Evolutionary conservation across 441 rosid species (phyloP).

Genomic region (Mallotus japonicus): DNA sequence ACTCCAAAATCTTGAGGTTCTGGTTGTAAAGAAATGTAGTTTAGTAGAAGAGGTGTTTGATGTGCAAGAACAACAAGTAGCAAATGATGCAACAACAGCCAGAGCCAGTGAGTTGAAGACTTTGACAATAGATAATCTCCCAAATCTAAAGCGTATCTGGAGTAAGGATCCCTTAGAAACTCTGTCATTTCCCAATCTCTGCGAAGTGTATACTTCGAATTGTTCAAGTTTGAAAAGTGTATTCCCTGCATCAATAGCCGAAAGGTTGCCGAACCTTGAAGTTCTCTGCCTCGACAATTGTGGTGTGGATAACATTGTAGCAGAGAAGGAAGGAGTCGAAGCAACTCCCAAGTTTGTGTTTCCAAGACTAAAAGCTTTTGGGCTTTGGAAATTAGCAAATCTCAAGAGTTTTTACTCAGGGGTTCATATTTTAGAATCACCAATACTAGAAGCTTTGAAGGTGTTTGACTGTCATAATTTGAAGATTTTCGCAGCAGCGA

Average conservation of each 20-base stretch:
- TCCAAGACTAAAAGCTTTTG: background rate
- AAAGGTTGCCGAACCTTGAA: constrained; percentile 7
- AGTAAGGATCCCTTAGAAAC: constrained; percentile 12
- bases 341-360: constrained; percentile 19
- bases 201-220: background rate
- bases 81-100: too few relatives aligned
- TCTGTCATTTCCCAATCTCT: constrained; percentile 22
- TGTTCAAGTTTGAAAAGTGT: constrained; percentile 21
- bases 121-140: background rate
- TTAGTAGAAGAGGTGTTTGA: constrained; percentile 23
- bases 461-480: background rate
- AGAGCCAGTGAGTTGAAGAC: background rate
- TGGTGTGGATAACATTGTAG: constrained; percentile 25
- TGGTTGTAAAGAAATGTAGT: constrained; percentile 10
- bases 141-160: constrained; percentile 30
- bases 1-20: background rate
- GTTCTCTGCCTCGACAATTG: constrained; percentile 8
- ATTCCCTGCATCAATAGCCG: constrained; percentile 25
- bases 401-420: constrained; percentile 17
- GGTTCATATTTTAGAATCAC: constrained; percentile 13
- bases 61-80: background rate
- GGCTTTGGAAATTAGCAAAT: background rate
- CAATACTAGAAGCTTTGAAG: background rate
- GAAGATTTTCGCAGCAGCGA: background rate
- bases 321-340: background rate